Evolutionary conservation across 805 yeast species (phyloP), one percentile per base, ranked within the genome.

Genomic region (Cyberlindnera meyerae): DNA sequence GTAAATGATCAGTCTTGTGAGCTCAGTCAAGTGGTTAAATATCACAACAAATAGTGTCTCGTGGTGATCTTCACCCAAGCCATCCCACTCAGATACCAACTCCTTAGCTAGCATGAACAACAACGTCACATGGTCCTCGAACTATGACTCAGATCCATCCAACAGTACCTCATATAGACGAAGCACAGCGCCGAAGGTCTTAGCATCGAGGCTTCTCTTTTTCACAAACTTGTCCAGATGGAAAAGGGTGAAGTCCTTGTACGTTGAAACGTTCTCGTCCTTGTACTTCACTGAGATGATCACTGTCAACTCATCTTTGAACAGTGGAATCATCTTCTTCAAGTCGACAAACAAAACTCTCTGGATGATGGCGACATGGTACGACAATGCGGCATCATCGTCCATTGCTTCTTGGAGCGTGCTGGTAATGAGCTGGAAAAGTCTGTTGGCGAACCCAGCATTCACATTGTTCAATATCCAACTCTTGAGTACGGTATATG

Each of bases 331-430:
- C 21, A 79, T 54, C 5, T 43, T 47, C 22, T 65, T 63, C 11
- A 58, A 54, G 39, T 77, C 71, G 7, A 74, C 62, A 5, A 55
- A 57, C 20, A 86, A 54, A 1, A 85, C 71, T 28, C 71, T 71
- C 6, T 67, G 57, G 7, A 88, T 49, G 0, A 73, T 65, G 14
- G 68, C 66, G 31, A 83, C 50, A 39, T 80, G 71, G 54, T 88
- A 89, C 2, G 77, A 63, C 47, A 83, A 79, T 16, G 72, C 62
- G 2, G 69, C 76, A 34, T 75, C 63, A 54, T 88, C 96, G 48
- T 81, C 83, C 17, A 70, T 61, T 2, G 59, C 55, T 3, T 55
- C 54, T 14, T 75, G 51, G 11, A 85, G 52, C 6, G 82, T 75
- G n/a, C 70, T 67, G 2, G 81, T 61, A 29, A 86, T 58, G 11